Percentiles rank a stretch among this genome's conserved stretches.
Conservation (phyloP, 345 rosid species). For the Heritiera fomes region DNA sequence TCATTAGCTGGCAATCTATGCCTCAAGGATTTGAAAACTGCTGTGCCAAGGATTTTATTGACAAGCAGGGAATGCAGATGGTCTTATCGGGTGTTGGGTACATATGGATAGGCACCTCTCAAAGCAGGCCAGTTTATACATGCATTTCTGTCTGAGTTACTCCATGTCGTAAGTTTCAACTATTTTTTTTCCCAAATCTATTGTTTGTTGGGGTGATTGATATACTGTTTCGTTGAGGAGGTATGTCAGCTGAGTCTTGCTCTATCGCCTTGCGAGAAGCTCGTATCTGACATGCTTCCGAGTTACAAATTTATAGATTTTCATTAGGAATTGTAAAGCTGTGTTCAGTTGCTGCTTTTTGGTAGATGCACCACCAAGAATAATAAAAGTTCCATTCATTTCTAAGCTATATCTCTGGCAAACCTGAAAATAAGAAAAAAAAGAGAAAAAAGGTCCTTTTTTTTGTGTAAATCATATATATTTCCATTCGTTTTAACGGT, state of each 20-base stretch:
- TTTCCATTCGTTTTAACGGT: no score
- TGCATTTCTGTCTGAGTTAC: conserved; percentile 26
- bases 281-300: conserved; percentile 32
- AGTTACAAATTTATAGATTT: conserved; percentile 35
- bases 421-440: neutral
- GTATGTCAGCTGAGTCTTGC: conserved; percentile 25
- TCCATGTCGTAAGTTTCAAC: neutral
- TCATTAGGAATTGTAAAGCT: conserved; percentile 32
- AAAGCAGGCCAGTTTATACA: conserved; percentile 23
- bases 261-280: conserved; percentile 27
- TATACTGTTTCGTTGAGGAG: conserved; percentile 21
- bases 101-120: conserved; percentile 26
- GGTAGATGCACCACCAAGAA: neutral
- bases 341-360: conserved; percentile 20
- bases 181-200: neutral
- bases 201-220: conserved; percentile 33
- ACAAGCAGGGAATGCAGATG: conserved; percentile 15
- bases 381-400: conserved; percentile 9
- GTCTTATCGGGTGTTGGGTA: conserved; percentile 25
- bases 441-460: no score
- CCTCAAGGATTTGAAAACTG: conserved; percentile 25
- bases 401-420: neutral
- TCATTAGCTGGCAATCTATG: conserved; percentile 9
- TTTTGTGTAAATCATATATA: no score
- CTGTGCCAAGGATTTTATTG: conserved; percentile 20